Evolutionary conservation across 1,284 basidiomycete genomes (phyloP), one percentile per base, ranked within the genome.

Genomic region (Cerrena zonata): DNA sequence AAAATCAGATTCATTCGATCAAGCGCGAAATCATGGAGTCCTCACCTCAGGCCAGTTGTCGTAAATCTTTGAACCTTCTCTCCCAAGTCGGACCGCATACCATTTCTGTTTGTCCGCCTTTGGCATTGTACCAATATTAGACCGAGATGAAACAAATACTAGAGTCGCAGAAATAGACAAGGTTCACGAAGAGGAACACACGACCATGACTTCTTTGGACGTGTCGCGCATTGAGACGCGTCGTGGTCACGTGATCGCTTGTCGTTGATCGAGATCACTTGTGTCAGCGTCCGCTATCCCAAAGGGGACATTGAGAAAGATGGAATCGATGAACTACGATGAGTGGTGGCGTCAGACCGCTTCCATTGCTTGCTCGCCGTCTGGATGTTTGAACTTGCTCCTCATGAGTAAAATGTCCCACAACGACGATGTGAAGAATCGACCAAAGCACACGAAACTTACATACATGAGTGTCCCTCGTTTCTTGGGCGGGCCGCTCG

Each of bases 41-140:
- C 68, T 50, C 50, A 77, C 81, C 66, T 82, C 75, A 38, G 74
- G 68, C 80, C 80, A 83, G 22, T 66, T 71, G 3, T 61, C 58
- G 45, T 80, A 84, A 30, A 84, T 73, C 40, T 67, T 70, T 0
- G 77, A 72, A 0, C 78, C 80, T 52, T 74, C 69, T 26, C 76
- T 66, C 3, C 80, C 82, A 36, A 69, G 61, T 38, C 67, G 65
- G 2, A 83, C 80, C 5, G 80, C 82, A 48, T 82, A 83, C 53
- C 65, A 81, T 53, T 79, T 82, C 23, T 13, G 46, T 26, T 4
- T 19, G 42, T 18, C 7, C 7, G 57, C 42, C 42, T 56, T 55
- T 5, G 51, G 36, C 54, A 56, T 55, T 26, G 27, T 21, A 34
- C n/a, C n/a, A n/a, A n/a, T n/a, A n/a, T n/a, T n/a, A 15, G 7